Conservation (phyloP, 371 early-diverging fungal genomes). For the Saksenaea vasiformis region DNA sequence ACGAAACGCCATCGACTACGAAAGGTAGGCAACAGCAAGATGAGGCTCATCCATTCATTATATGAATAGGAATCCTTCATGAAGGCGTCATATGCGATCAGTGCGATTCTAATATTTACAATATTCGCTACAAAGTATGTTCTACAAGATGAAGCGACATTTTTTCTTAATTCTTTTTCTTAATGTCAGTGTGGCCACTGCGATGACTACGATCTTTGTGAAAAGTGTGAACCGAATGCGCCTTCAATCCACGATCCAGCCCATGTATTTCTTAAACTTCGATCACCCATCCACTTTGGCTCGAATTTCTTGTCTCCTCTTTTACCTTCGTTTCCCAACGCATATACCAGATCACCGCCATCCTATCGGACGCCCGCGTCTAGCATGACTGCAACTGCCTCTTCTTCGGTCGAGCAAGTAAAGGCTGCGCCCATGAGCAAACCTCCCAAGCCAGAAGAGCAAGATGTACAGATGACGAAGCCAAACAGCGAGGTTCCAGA, state of each 20-base stretch:
- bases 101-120: conserved; percentile 41
- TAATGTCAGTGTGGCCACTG: conserved; percentile 58
- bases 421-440: too few relatives aligned
- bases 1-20: too few relatives aligned
- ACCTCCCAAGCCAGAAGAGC: too few relatives aligned
- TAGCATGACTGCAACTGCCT: too few relatives aligned
- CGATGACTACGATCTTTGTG: conserved; percentile 56
- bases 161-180: not conserved
- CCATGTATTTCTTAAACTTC: conserved; percentile 60
- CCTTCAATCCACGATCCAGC: conserved; percentile 35
- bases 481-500: not conserved
- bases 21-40: too few relatives aligned
- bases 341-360: too few relatives aligned
- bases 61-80: not conserved
- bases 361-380: too few relatives aligned
- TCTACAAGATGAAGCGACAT: conserved; percentile 3
- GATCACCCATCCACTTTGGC: conserved; percentile 21
- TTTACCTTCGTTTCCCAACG: too few relatives aligned
- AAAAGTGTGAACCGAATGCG: conserved; percentile 49
- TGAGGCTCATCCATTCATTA: not conserved
- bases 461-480: too few relatives aligned
- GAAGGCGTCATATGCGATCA: conserved; percentile 39
- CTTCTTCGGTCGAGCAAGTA: too few relatives aligned
- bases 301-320: too few relatives aligned
- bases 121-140: conserved; percentile 58